Conservation (phyloP, 2,329 filamentous ascomycete genomes). For the Aureobasidium namibiae region DNA sequence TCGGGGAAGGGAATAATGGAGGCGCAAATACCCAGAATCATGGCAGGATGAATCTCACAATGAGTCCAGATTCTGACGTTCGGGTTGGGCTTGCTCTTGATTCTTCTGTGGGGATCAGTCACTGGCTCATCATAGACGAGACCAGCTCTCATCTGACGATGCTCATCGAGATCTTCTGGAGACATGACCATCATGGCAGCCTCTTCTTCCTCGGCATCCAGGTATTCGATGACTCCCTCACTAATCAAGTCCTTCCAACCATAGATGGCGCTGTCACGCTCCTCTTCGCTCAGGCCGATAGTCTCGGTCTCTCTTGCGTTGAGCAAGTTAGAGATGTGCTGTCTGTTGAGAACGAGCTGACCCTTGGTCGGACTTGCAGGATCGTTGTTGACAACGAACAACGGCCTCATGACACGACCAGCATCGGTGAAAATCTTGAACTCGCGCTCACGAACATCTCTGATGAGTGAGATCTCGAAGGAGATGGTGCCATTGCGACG, state of each 20-base stretch:
- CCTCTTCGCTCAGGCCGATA: conserved; percentile 50
- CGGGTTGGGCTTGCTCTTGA: conserved; percentile 81
- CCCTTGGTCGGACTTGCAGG: conserved; percentile 65
- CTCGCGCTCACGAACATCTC: conserved; percentile 93
- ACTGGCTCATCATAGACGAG: conserved; percentile 48
- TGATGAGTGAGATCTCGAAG: conserved; percentile 86
- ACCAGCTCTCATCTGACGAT: conserved; percentile 31
- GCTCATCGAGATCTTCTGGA: conserved; percentile 77
- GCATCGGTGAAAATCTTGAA: conserved; percentile 99
- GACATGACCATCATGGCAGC: conserved; percentile 99
- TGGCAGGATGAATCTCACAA: conserved; percentile 97
- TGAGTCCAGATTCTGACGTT: conserved; percentile 91
- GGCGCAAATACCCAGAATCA: conserved; percentile 97
- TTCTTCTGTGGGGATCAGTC: conserved; percentile 69
- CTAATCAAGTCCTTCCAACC: conserved; percentile 84
- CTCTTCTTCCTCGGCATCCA: conserved; percentile 97
- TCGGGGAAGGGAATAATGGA: conserved; percentile 99
- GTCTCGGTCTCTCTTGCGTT: conserved; percentile 57
- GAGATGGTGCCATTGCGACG: conserved; percentile 70
- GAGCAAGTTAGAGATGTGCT: conserved; percentile 71
- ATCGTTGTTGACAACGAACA: conserved; percentile 90
- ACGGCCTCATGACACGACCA: conserved; percentile 83
- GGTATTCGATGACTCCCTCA: conserved; percentile 83
- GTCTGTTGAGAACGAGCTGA: conserved; percentile 72
- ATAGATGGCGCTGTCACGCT: conserved; percentile 55